Conservation (phyloP, 2,329 filamentous ascomycete genomes). For the Corynespora cassiicola region DNA sequence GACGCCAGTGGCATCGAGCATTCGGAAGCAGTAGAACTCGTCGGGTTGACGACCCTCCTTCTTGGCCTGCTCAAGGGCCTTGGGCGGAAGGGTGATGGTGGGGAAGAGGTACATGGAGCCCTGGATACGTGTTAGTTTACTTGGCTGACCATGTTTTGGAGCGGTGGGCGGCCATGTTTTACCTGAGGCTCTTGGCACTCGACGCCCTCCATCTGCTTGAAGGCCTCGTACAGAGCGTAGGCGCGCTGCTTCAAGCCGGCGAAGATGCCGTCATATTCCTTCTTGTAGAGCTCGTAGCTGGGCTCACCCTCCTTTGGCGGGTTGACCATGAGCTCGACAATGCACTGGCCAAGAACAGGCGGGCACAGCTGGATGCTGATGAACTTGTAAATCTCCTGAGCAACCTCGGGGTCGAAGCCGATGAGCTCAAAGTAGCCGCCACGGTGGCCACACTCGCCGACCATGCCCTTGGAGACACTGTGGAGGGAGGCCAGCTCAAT, state of each 20-base stretch:
- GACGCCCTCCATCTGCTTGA: slow-evolving; percentile 94
- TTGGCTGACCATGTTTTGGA: too few relatives aligned
- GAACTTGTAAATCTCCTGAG: slow-evolving; percentile 97
- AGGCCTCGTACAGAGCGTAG: slow-evolving; percentile 85
- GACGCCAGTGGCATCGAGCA: slow-evolving; percentile 93
- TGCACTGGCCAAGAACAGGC: slow-evolving; percentile 92
- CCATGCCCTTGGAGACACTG: slow-evolving; percentile 97
- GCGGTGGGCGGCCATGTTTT: slow-evolving; percentile 32
- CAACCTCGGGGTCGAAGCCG: slow-evolving; percentile 84
- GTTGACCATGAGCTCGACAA: slow-evolving; percentile 98
- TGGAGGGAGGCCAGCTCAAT: slow-evolving; percentile 92
- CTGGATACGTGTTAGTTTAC: slow-evolving; percentile 52
- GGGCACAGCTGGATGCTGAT: slow-evolving; percentile 96
- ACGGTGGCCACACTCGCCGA: slow-evolving; percentile 96
- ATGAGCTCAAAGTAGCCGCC: slow-evolving; percentile 97
- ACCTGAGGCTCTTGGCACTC: slow-evolving; percentile 82
- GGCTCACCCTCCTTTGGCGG: slow-evolving; percentile 84
- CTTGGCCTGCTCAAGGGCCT: slow-evolving; percentile 77
- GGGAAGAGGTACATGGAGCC: slow-evolving; percentile 99
- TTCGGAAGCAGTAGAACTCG: slow-evolving; percentile 90
- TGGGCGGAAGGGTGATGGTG: slow-evolving; percentile 79
- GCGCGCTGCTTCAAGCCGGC: slow-evolving; percentile 80
- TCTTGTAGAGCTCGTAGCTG: slow-evolving; percentile 80
- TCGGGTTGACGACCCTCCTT: slow-evolving; percentile 78
- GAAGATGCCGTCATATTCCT: slow-evolving; percentile 86